Base-by-base conservation (phyloP, 257 asterid species). In the Nicotiana tomentosiformis region DNA sequence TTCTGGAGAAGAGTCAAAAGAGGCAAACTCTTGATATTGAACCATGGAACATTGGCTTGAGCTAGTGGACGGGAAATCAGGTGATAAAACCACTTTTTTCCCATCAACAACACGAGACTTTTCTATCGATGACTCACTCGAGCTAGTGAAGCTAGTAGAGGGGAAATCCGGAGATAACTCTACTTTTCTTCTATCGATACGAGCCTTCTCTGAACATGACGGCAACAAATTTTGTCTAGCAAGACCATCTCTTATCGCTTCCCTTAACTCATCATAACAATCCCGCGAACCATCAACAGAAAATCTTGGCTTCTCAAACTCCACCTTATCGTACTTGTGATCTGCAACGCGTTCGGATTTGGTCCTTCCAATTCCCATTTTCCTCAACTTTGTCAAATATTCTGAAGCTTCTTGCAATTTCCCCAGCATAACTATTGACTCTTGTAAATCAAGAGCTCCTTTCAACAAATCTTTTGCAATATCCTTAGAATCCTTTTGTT, bases 221-320 rank as follows among this genome's bases (percentile, higher is more conserved):
- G 91, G 87, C 90, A 92, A 80, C 86, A 92, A 51, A 83, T 92
- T 90, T 69, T 90, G 93, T 83, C 94, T 87, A 30, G 93, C 93
- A 80, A 94, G 88, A 64, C 93, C 89, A 51, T 91, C 96, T 82
- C 82, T 82, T 43, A 94, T 91, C 77, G 86, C 96, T 9, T 92
- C 93, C 86, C 98, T 89, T 55, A 92, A 90, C 91, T 92, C 97
- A 23, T 92, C 95, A 66, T 88, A 93, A 78, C 97, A 90, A 84
- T 93, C 97, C 43, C 81, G 86, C 0, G 95, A 72, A 2, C 86
- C 82, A 66, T 84, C 89, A 53, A 77, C 88, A 29, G 93, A 90
- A 60, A 85, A 51, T 78, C 91, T 87, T 6, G 87, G 92, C 26
- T 88, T 85, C 64, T 88, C 84, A 62, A 84, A 84, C 53, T 85